Evolutionary conservation across 371 early-diverging fungal species (phyloP).

Genomic region (Mucor racemosus): DNA sequence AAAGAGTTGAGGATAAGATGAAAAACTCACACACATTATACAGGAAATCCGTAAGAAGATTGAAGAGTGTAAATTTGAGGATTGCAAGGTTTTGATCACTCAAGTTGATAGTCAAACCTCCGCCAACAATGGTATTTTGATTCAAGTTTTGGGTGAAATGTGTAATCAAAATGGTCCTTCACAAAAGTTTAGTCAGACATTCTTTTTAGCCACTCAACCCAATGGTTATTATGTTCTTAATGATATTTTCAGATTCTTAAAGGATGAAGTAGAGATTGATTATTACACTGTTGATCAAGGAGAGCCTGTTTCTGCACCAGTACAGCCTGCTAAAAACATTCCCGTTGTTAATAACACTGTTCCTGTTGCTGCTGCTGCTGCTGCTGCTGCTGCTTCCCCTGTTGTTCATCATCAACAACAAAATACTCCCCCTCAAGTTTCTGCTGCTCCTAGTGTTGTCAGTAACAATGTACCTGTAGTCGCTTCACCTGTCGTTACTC

Average conservation of each 20-base stretch:
- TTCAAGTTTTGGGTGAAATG: constrained; percentile 94
- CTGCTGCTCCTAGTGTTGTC: neutral
- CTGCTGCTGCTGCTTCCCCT: neutral
- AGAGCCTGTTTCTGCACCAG: neutral
- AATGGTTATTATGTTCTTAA: constrained; percentile 92
- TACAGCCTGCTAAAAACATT: no score
- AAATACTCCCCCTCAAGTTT: neutral
- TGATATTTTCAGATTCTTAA: constrained; percentile 94
- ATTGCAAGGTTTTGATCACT: constrained; percentile 86
- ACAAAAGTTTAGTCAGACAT: constrained; percentile 92
- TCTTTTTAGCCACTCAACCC: constrained; percentile 90
- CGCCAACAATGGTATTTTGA: constrained; percentile 77
- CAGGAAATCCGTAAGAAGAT: constrained; percentile 84
- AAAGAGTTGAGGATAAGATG: no score
- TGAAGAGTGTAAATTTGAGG: constrained; percentile 65
- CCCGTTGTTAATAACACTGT: neutral
- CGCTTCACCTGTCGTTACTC: constrained; percentile 1
- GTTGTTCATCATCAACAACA: neutral
- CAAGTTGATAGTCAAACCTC: constrained; percentile 90
- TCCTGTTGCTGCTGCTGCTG: neutral
- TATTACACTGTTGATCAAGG: constrained; percentile 44
- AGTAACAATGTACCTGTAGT: neutral
- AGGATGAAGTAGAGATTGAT: constrained; percentile 72
- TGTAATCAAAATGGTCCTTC: constrained; percentile 78
- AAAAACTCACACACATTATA: neutral